A percentile compares a stretch with the other conserved stretches of the same genome.
These are phyloP conservation scores for Fraxinus sp. DNA, from an alignment of 305 asterid species.

Conservation along the genomic window DNA sequence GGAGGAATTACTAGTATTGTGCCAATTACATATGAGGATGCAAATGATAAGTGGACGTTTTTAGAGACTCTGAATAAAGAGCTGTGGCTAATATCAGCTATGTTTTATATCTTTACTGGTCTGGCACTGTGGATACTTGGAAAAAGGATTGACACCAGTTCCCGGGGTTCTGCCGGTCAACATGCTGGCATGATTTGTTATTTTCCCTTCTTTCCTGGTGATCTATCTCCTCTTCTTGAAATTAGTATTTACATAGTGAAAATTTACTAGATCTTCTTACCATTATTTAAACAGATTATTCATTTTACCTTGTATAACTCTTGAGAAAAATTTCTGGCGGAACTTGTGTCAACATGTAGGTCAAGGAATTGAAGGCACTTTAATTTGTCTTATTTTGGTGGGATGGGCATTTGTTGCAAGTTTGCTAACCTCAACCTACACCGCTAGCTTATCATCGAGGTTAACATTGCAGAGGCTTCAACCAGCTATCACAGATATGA, in stretches of 20 bases:
- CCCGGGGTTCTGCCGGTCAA: conserved; percentile 21
- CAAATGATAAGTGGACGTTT: conserved; percentile 24
- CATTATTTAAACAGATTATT: not conserved
- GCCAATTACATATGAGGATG: conserved; percentile 29
- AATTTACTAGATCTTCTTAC: not conserved
- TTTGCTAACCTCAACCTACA: conserved; percentile 45
- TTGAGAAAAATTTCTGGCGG: not conserved
- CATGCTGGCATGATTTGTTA: conserved; percentile 34
- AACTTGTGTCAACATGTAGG: conserved; percentile 26
- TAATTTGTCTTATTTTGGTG: conserved; percentile 42
- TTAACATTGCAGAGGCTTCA: conserved; percentile 34
- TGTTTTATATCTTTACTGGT: not conserved
- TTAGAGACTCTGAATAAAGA: conserved; percentile 35
- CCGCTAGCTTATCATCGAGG: conserved; percentile 52
- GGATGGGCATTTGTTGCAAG: conserved; percentile 44
- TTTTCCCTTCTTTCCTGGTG: not conserved
- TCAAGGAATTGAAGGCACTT: conserved; percentile 33
- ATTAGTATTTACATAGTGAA: conserved; percentile 34
- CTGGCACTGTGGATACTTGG: conserved; percentile 31
- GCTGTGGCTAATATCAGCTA: conserved; percentile 29
- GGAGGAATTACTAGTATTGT: conserved; percentile 39
- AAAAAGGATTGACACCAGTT: conserved; percentile 5
- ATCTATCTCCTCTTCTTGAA: not conserved
- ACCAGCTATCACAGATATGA: conserved; percentile 36
- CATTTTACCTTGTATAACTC: not conserved